Evolutionary conservation across 768 basidiomycete species (phyloP), one percentile per base, ranked within the genome.

Genomic region (Termitomyces bulborhizus): DNA sequence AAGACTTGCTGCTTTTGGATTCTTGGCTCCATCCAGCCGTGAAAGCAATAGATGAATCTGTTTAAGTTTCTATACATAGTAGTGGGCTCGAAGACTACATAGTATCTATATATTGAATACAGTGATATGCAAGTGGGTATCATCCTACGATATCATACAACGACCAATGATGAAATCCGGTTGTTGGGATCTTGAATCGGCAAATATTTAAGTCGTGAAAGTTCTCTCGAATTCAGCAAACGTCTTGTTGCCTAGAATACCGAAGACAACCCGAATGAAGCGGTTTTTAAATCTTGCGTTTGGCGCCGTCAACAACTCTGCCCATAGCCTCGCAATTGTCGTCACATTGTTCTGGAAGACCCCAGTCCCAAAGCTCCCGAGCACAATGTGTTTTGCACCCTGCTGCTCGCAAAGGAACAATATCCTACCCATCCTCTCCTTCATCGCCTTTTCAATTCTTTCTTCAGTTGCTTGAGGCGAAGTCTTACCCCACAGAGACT

Each of bases 291-390:
- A 91, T n/a, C 81, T 71, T 29, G 82, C 79, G 1, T 70, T 73
- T 5, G 75, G 69, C 2, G 64, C 69, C 3, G 68, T 69, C 43
- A 90, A 68, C 29, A 88, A 68, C 51, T 88, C 82, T 44, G 75
- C 79, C 84, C 88, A 91, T 43, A 85, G 75, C 34, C 66, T 69
- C 5, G 85, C 87, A 15, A 90, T 76, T 49, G 76, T 70, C 41
- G 68, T 64, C 24, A 88, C 78, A 34, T 76, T 71, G 67, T 91
- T 91, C 53, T 73, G 74, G 69, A 90, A 91, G 3, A 86, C 88
- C 3, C 89, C 88, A 1, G 89, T 90, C 12, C 88, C 88, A 66
- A 87, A 91, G 60, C 83, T 83, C 32, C 89, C 88, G 29, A 91
- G 69, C 0, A 90, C 82, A 46, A 90, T 58, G 60, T 82, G 75